phyloP scores from a whole-genome alignment of 2,329 filamentous ascomycete genomes.

The Didymella exigua region DNA sequence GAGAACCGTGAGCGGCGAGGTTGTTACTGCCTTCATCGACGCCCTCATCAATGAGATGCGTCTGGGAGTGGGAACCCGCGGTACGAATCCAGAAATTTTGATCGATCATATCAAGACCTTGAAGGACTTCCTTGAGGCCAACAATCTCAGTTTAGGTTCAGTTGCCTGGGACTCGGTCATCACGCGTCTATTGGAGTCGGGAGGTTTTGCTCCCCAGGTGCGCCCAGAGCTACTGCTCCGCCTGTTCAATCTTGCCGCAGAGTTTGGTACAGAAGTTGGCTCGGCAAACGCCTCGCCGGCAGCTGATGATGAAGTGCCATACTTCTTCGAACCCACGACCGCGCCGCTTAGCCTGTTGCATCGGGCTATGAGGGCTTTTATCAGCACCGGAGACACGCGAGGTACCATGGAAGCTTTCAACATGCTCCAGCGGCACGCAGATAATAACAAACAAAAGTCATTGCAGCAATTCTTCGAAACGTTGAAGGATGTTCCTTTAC shows the following conservation, averaged over 20 bases:
- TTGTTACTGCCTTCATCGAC: constrained; percentile 62
- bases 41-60: constrained; percentile 55
- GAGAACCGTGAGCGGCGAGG: constrained; percentile 63
- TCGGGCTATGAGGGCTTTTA: constrained; percentile 48
- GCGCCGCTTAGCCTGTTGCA: constrained; percentile 52
- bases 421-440: constrained; percentile 49
- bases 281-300: constrained; percentile 42
- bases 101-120: constrained; percentile 44
- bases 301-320: constrained; percentile 35
- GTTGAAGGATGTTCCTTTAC: constrained; percentile 28
- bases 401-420: constrained; percentile 48
- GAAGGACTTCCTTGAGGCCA: constrained; percentile 46
- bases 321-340: constrained; percentile 54
- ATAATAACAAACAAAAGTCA: constrained; percentile 52
- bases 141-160: constrained; percentile 48
- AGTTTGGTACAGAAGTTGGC: constrained; percentile 50
- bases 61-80: constrained; percentile 51
- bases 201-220: constrained; percentile 51
- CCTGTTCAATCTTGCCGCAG: constrained; percentile 49
- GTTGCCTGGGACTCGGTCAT: constrained; percentile 55
- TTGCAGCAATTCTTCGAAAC: constrained; percentile 51
- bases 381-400: constrained; percentile 47
- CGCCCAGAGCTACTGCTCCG: constrained; percentile 53
- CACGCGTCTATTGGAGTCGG: constrained; percentile 58
- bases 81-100: constrained; percentile 44